Conservation (phyloP, 2,329 filamentous ascomycete genomes). For the Neonectria neomacrospora region DNA sequence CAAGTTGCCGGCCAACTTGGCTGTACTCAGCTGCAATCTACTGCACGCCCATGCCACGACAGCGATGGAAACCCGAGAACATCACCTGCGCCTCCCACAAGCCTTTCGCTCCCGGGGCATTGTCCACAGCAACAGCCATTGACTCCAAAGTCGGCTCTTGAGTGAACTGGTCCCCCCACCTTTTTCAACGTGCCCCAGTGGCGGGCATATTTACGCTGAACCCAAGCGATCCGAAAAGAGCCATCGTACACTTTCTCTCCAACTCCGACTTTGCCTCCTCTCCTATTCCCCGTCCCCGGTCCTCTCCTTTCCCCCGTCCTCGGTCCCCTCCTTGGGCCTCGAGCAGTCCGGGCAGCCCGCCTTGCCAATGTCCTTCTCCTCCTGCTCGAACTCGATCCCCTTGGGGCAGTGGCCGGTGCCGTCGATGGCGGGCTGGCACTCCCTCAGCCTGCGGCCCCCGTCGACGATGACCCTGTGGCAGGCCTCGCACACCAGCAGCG, state of each 20-base stretch:
- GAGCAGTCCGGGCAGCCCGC: background rate
- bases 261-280: background rate
- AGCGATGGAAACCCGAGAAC: no score
- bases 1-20: no score
- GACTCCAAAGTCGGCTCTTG: background rate
- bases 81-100: no score
- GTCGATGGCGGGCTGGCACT: background rate
- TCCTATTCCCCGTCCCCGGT: no score
- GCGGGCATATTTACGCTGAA: background rate
- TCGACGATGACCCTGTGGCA: background rate
- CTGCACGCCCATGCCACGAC: no score
- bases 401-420: background rate
- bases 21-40: no score
- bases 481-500: background rate
- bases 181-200: background rate
- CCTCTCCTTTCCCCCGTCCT: no score
- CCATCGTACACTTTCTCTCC: background rate
- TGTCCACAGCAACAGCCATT: no score
- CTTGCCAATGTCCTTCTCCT: background rate
- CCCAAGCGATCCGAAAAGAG: no score
- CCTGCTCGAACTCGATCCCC: background rate
- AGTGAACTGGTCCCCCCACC: background rate
- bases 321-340: background rate
- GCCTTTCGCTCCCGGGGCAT: no score
- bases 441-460: background rate